Evolutionary conservation across 2,329 filamentous ascomycete species (phyloP).

Genomic region (Xylariomycetidae sp.): DNA sequence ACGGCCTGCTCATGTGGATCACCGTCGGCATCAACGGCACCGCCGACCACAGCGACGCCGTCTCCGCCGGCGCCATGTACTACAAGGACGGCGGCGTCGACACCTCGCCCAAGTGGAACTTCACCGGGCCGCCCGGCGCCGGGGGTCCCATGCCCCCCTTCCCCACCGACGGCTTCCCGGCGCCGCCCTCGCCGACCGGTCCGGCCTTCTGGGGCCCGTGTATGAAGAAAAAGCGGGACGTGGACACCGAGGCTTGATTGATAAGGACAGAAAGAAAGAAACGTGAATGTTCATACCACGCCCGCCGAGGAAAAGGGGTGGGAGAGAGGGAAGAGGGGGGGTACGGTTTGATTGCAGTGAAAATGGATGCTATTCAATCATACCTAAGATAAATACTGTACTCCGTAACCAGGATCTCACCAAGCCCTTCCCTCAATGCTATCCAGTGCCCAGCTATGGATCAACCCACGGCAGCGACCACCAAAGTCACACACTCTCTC

Average conservation of each 20-base stretch:
- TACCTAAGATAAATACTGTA: too few species aligned
- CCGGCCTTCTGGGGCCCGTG: conserved; percentile 14
- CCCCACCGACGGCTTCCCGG: conserved; percentile 9
- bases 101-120: conserved; percentile 11
- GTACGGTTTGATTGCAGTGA: too few species aligned
- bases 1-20: conserved; percentile 49
- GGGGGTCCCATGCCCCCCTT: conserved; percentile 5
- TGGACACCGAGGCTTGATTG: too few species aligned
- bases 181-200: conserved; percentile 3
- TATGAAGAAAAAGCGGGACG: conserved; percentile 18
- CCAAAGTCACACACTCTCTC: not conserved
- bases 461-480: too few species aligned
- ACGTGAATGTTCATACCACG: too few species aligned
- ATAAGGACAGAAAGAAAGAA: too few species aligned
- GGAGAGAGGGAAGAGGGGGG: too few species aligned
- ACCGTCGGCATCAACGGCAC: conserved; percentile 41
- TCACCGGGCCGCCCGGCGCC: conserved; percentile 12
- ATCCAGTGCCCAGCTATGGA: too few species aligned
- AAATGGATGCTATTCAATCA: too few species aligned
- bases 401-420: too few species aligned
- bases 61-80: conserved; percentile 15
- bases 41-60: conserved; percentile 18
- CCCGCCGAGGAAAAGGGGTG: too few species aligned
- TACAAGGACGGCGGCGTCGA: conserved; percentile 18
- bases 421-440: too few species aligned